Evolutionary conservation across 83 land plant species (phyloP), one percentile per base, ranked within the genome.

Genomic region (Thuja plicata): DNA sequence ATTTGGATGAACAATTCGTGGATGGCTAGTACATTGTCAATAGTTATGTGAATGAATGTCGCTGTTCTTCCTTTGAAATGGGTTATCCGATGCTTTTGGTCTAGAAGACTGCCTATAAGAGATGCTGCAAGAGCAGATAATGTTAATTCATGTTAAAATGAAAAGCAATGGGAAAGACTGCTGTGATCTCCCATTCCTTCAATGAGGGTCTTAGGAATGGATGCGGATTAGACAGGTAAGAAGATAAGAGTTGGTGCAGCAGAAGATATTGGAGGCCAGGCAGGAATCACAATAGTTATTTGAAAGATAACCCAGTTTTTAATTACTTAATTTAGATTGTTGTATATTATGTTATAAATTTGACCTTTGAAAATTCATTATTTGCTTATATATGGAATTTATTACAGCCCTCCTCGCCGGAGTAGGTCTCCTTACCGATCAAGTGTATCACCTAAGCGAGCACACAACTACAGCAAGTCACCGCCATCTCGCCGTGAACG

Each of bases 401-500:
- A 89, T 71, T 88, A 83, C 87, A 90, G 91, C 73, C 32, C 73
- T 50, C 90, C 93, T 21, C 93, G 91, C 38, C 89, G 91, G 41
- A 48, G 30, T 43, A 77, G 93, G 41, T 89, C 91, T 77, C 91
- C 90, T 24, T 82, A 87, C 43, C 90, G 89, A 52, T 87, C 77
- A 54, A 92, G 93, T 34, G 15, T 46, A 38, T 85, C 91, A 43
- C 92, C 93, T 88, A 62, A 32, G 48, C 93, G 87, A 45, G 87
- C 71, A 17, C 91, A 91, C 43, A 90, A 90, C 89, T 83, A 87
- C 71, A 90, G 93, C 87, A 90, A 88, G 70, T 90, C 91, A 76
- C 91, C 91, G 45, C 87, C 79, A 34, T 86, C 88, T 57, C 89
- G 84, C 62, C 93, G 89, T 88, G 91, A 83, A 0, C 91, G 93